Evolutionary conservation across 805 yeast genomes (phyloP), one percentile per base, ranked within the genome.

Genomic region (Myxozyma neglecta): DNA sequence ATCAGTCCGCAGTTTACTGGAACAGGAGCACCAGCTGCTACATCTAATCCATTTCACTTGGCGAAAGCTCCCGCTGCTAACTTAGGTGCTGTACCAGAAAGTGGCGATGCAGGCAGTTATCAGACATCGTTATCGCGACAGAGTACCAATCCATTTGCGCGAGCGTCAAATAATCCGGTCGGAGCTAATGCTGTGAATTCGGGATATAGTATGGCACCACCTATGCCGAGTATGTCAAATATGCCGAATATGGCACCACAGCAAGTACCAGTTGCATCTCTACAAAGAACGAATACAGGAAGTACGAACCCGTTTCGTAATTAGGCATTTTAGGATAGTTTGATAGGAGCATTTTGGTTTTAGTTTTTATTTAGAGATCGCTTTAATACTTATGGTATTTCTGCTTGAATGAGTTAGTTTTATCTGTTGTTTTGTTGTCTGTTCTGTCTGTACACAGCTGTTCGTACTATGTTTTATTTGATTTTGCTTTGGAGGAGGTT

Each of bases 1-100:
- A 63, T 63, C 6, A 53, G 49, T 34, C 64, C 66, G 7, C 66
- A 63, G 44, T 43, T 35, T 35, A 63, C 54, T n/a, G 66, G 64
- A 14, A 9, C 44, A 11, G 37, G 37, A 16, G 36, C 60, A 16
- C 14, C 47, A 37, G 32, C 34, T 8, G 32, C 37, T 20, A 47
- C 61, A n/a, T 55, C 63, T n/a, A 60, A 60, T 39, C 63, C 63
- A 29, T 60, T 60, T 49, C 59, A 54, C 32, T 32, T 46, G 10
- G 59, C 63, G 43, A 55, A 54, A 24, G 32, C 57, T 20, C 53
- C 56, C 3, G 47, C 62, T 16, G 35, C 52, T 18, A 55, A 55
- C 20, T 42, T 61, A 9, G 52, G 44, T 11, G 47, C 60, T 11
- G 62, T 61, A 13, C 65, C 65, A 16, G 65, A 61, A 43, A 37